Evolutionary conservation across 2,329 filamentous ascomycete species (phyloP).

Genomic region (Periglandula ipomoeae): DNA sequence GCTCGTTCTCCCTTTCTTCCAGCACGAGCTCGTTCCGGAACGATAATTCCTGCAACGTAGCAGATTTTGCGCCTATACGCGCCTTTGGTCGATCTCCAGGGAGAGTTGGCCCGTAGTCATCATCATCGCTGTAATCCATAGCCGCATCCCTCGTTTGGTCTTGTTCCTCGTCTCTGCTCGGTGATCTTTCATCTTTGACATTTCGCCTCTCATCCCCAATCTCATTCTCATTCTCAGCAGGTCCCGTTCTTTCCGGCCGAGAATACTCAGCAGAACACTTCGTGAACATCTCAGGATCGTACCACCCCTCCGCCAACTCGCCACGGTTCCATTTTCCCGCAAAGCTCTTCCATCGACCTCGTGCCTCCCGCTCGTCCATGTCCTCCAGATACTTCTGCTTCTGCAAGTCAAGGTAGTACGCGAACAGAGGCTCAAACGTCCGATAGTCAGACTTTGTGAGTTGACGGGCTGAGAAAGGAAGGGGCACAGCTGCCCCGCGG

Average conservation of each 20-base stretch:
- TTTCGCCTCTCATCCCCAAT: conserved; percentile 5
- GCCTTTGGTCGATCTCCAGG: conserved; percentile 13
- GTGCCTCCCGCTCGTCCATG: conserved; percentile 65
- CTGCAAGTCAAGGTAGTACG: conserved; percentile 79
- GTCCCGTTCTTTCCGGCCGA: conserved; percentile 1
- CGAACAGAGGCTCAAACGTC: conserved; percentile 62
- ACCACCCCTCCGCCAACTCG: conserved; percentile 86
- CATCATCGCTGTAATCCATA: conserved; percentile 33
- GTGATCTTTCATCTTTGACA: conserved; percentile 7
- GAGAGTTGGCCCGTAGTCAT: conserved; percentile 44
- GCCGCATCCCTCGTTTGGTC: conserved; percentile 10
- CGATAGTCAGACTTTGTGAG: conserved; percentile 62
- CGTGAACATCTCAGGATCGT: conserved; percentile 64
- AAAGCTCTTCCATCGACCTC: conserved; percentile 90
- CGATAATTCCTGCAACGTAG: conserved; percentile 65
- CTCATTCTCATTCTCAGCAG: background rate
- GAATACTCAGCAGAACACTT: conserved; percentile 22
- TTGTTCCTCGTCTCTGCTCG: conserved; percentile 14
- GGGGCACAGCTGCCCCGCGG: conserved; percentile 11
- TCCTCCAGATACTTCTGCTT: conserved; percentile 63
- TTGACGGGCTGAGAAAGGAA: conserved; percentile 58
- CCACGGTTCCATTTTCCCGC: conserved; percentile 83
- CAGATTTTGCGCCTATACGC: conserved; percentile 50
- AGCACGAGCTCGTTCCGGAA: conserved; percentile 41
- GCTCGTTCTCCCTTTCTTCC: conserved; percentile 42